Percentiles rank a stretch among this genome's conserved stretches.
Evolutionary conservation across 345 rosid genomes (phyloP).

Genomic region (Hibiscus trionum): DNA sequence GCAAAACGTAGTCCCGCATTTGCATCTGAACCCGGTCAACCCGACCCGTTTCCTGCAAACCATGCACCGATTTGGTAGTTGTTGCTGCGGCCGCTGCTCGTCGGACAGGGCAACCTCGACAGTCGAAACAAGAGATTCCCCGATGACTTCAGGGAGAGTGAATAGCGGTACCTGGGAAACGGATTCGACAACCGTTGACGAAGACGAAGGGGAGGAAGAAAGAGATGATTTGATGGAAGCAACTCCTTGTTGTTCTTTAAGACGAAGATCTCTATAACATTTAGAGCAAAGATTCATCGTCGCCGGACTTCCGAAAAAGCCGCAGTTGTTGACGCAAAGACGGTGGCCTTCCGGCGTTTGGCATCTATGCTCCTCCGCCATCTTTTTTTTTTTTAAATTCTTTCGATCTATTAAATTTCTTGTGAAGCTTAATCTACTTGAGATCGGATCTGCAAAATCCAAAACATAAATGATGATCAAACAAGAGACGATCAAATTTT

Average conservation of each 20-base stretch:
- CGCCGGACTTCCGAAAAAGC: constrained; percentile 43
- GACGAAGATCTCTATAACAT: constrained; percentile 39
- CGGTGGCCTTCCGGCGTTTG: constrained; percentile 45
- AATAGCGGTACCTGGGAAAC: constrained; percentile 22
- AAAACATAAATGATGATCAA: constrained; percentile 8
- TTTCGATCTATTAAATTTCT: background rate
- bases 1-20: constrained; percentile 44
- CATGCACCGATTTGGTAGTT: constrained; percentile 39
- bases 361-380: constrained; percentile 56
- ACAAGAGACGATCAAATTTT: background rate
- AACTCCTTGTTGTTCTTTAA: constrained; percentile 34
- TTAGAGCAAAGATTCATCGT: constrained; percentile 57
- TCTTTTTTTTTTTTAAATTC: background rate
- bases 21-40: constrained; percentile 43
- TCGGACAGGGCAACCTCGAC: background rate
- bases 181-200: constrained; percentile 15
- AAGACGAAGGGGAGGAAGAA: constrained; percentile 18
- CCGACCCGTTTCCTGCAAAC: constrained; percentile 47
- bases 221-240: constrained; percentile 41
- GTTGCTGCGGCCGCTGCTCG: background rate
- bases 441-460: background rate
- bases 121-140: background rate
- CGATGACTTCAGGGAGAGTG: constrained; percentile 18
- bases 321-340: constrained; percentile 48
- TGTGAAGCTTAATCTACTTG: background rate